Evolutionary conservation across 768 basidiomycete species (phyloP).

Genomic region (Tricholoma matsutake): DNA sequence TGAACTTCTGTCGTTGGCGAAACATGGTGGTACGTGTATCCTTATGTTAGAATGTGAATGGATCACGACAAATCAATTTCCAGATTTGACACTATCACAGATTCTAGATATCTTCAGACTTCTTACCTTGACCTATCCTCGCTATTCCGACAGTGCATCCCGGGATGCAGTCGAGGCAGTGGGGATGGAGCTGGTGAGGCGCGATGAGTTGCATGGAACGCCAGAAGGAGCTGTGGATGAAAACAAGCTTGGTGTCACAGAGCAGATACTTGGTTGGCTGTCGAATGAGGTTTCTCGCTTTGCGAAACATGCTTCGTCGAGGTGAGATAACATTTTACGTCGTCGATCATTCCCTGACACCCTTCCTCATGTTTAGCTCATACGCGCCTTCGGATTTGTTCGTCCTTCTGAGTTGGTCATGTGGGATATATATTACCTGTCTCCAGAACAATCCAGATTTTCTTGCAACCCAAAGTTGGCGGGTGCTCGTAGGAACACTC

Average conservation of each 20-base stretch:
- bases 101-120: constrained; percentile 69
- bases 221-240: constrained; percentile 37
- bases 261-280: constrained; percentile 77
- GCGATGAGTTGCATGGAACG: constrained; percentile 53
- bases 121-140: constrained; percentile 72
- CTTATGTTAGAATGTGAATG: constrained; percentile 3
- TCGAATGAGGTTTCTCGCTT: constrained; percentile 61
- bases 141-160: constrained; percentile 72
- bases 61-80: neutral
- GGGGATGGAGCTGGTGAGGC: constrained; percentile 58
- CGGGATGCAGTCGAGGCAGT: constrained; percentile 69
- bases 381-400: constrained; percentile 61
- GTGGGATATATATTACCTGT: constrained; percentile 56
- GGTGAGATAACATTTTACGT: constrained; percentile 38
- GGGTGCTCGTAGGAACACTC: constrained; percentile 50
- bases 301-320: constrained; percentile 48
- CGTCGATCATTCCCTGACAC: neutral
- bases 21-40: constrained; percentile 49
- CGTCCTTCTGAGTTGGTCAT: constrained; percentile 70
- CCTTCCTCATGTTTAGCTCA: constrained; percentile 32
- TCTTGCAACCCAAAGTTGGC: constrained; percentile 46
- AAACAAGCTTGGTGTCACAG: constrained; percentile 55
- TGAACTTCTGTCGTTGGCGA: constrained; percentile 54
- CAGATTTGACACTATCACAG: constrained; percentile 62
- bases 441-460: constrained; percentile 44